Conservation (phyloP, 148 eudicot species). For the Chenopodium album region DNA sequence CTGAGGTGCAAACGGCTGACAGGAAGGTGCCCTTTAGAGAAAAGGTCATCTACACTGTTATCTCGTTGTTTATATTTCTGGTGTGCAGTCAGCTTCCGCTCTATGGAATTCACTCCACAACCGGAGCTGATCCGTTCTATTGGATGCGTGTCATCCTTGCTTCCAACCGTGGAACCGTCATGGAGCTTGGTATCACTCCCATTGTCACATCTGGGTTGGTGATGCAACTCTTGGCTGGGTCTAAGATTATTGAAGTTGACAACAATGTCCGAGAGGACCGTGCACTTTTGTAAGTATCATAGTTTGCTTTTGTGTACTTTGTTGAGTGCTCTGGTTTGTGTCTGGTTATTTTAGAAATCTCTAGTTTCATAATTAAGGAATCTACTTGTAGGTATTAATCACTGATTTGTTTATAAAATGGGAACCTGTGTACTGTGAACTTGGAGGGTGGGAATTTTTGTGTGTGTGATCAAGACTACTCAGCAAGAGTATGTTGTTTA, state of each 20-base stretch:
- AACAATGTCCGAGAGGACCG: slow-evolving; percentile 92
- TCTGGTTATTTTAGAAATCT: not conserved
- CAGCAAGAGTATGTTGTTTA: not conserved
- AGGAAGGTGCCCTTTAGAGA: slow-evolving; percentile 80
- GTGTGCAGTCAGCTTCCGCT: slow-evolving; percentile 90
- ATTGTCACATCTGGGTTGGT: slow-evolving; percentile 89
- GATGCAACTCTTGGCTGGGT: slow-evolving; percentile 91
- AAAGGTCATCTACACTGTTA: slow-evolving; percentile 86
- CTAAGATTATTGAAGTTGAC: slow-evolving; percentile 89
- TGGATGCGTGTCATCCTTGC: slow-evolving; percentile 98
- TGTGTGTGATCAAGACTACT: not conserved
- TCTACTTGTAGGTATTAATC: not conserved
- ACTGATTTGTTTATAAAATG: not conserved
- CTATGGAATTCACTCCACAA: slow-evolving; percentile 86
- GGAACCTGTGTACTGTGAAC: not conserved
- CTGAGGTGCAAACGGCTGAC: slow-evolving; percentile 78
- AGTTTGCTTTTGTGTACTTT: not conserved
- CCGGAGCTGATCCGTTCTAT: slow-evolving; percentile 83
- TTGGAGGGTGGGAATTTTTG: not conserved
- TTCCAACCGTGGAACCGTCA: slow-evolving; percentile 85
- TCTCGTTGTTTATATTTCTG: slow-evolving; percentile 71
- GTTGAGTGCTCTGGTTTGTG: not conserved
- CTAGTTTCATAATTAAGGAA: not conserved
- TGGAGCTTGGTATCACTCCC: slow-evolving; percentile 98
- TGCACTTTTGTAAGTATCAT: slow-evolving; percentile 67